phyloP scores from a whole-genome alignment of 176 grass and related monocot genomes.

The Oryza longistaminata region DNA sequence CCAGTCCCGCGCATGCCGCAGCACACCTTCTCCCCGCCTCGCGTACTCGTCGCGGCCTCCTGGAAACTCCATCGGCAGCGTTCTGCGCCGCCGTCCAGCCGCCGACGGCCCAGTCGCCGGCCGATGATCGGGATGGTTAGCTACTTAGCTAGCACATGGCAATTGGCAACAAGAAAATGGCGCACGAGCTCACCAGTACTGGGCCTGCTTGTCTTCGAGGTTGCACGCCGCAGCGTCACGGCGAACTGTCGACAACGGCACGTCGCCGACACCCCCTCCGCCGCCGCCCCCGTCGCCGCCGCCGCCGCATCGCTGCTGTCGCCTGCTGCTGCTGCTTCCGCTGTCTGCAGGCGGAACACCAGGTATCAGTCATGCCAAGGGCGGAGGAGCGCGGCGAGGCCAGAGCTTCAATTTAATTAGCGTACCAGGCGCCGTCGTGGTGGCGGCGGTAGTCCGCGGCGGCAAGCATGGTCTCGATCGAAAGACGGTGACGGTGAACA shows the following conservation, averaged over 20 bases:
- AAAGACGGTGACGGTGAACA: slow-evolving; percentile 43
- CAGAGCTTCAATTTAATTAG: neutral
- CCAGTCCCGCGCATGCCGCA: slow-evolving; percentile 30
- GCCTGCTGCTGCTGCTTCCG: neutral
- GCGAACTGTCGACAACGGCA: slow-evolving; percentile 30
- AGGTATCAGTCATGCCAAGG: neutral
- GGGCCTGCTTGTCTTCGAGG: slow-evolving; percentile 23
- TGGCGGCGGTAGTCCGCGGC: slow-evolving; percentile 19
- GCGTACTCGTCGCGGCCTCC: slow-evolving; percentile 44
- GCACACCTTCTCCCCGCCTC: slow-evolving; percentile 25
- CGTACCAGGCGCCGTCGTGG: neutral
- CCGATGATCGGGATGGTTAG: neutral
- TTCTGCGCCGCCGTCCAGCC: neutral
- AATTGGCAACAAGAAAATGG: neutral
- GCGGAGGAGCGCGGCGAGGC: no score
- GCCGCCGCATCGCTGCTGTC: neutral
- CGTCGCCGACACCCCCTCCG: neutral
- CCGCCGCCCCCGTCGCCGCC: no score
- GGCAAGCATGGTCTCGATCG: slow-evolving; percentile 37
- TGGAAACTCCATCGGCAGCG: slow-evolving; percentile 45
- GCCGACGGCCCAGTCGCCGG: no score
- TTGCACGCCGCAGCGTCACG: slow-evolving; percentile 38
- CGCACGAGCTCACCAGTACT: slow-evolving; percentile 46
- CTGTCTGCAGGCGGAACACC: neutral
- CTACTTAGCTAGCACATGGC: no score